These are phyloP conservation scores for Aspergillus fumigatiaffinis DNA, from an alignment of 2,329 filamentous ascomycete genomes.

Conservation along the genomic window DNA sequence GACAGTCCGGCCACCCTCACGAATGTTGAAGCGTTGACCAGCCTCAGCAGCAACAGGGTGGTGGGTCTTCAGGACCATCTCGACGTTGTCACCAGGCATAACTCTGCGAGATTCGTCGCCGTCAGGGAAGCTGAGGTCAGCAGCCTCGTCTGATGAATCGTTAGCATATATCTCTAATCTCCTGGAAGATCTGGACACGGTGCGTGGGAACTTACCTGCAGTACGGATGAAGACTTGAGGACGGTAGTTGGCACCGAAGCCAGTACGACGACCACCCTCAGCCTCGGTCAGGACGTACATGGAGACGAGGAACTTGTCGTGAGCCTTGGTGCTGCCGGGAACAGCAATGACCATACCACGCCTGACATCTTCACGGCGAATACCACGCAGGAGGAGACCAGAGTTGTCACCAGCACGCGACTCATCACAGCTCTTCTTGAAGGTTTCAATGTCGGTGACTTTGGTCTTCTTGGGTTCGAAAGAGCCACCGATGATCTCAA, in stretches of 20 bases:
- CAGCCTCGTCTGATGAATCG: slow-evolving; percentile 54
- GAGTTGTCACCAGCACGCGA: slow-evolving; percentile 97
- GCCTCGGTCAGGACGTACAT: slow-evolving; percentile 98
- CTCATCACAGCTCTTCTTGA: slow-evolving; percentile 99
- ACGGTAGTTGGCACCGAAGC: slow-evolving; percentile 93
- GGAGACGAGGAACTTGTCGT: slow-evolving; percentile 88
- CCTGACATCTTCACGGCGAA: slow-evolving; percentile 89
- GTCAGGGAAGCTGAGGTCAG: slow-evolving; percentile 81
- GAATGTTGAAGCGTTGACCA: slow-evolving; percentile 96
- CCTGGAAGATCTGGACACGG: slow-evolving; percentile 15
- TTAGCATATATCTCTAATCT: background rate
- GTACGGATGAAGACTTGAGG: slow-evolving; percentile 96
- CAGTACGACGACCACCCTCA: slow-evolving; percentile 94
- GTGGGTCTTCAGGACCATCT: slow-evolving; percentile 88
- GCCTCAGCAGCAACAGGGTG: slow-evolving; percentile 82
- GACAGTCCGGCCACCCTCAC: slow-evolving; percentile 89
- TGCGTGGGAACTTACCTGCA: slow-evolving; percentile 60
- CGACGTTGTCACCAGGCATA: slow-evolving; percentile 98
- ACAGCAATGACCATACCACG: slow-evolving; percentile 92
- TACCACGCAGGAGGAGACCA: slow-evolving; percentile 88
- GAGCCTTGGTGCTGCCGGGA: slow-evolving; percentile 78
- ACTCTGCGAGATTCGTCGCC: slow-evolving; percentile 76
- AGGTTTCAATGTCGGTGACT: slow-evolving; percentile 99
- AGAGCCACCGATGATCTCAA: slow-evolving; percentile 91
- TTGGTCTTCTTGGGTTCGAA: slow-evolving; percentile 87